phyloP scores from a whole-genome alignment of 2,329 filamentous ascomycete species.

The Didymellaceae sp. region DNA sequence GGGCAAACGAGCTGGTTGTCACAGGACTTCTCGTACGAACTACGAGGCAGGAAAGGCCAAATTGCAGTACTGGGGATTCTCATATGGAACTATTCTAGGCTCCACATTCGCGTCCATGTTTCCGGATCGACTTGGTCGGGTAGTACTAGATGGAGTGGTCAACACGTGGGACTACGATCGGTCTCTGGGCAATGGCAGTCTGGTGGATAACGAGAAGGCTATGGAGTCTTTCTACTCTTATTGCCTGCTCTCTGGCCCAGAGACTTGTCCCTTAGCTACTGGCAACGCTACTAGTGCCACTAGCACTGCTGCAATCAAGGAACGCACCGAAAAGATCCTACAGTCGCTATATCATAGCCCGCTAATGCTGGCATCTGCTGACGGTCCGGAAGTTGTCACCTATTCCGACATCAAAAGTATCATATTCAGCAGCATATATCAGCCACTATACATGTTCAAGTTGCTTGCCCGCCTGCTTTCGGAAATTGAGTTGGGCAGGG shows the following conservation, averaged over 20 bases:
- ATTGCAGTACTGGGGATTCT: conserved; percentile 56
- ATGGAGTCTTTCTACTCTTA: conserved; percentile 54
- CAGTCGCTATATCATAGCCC: conserved; percentile 51
- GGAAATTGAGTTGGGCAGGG: conserved; percentile 40
- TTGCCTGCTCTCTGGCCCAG: conserved; percentile 52
- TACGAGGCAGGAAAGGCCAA: conserved; percentile 25
- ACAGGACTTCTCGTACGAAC: conserved; percentile 4
- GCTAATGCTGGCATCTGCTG: conserved; percentile 40
- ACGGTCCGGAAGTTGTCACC: conserved; percentile 46
- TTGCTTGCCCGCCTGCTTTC: conserved; percentile 44
- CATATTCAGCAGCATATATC: conserved; percentile 48
- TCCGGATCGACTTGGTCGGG: conserved; percentile 44
- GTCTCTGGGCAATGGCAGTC: conserved; percentile 49
- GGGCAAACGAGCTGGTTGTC: neutral
- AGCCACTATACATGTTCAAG: conserved; percentile 43
- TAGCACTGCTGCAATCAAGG: conserved; percentile 44
- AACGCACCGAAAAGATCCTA: conserved; percentile 42
- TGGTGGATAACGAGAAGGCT: conserved; percentile 54
- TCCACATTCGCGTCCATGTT: conserved; percentile 49
- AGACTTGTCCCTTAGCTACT: conserved; percentile 49
- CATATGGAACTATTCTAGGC: conserved; percentile 56
- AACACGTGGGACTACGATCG: conserved; percentile 46
- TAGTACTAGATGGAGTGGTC: conserved; percentile 56
- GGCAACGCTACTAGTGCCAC: conserved; percentile 38
- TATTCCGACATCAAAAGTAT: conserved; percentile 49